Base-by-base conservation (phyloP, 2,329 filamentous ascomycete genomes). In the Fusarium pseudoanthophilum region DNA sequence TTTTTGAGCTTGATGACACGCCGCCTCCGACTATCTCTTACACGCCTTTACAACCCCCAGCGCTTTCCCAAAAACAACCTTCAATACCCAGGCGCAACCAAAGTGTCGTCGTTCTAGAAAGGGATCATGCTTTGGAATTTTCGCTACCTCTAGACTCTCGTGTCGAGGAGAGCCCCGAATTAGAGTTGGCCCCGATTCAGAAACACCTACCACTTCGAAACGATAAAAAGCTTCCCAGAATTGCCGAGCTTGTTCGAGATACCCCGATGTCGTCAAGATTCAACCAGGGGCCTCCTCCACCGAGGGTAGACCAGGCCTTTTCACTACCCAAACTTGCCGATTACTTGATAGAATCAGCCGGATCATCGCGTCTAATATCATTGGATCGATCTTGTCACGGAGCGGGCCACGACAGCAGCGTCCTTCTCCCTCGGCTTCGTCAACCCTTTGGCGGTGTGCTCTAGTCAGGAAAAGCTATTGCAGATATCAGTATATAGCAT, bases 41-140 rank as follows among this genome's bases (percentile, higher is more conserved):
- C 24, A 28, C 18, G 34, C 24, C 34, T 16, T 39, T 37, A n/a
- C 9, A 9, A 7, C 24, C 34, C 4, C 5, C 16, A 5, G 3
- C 9, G 20, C 34, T 3, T 8, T 28, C 3, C 20, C 15, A 39
- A 7, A 6, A 3, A 28, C 34, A 26, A 11, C 11, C 4, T 39
- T 37, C 7, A 28, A 39, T 53, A 4, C 34, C 51, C 13, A 39
- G 13, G 34, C 13, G 14, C 14, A 21, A 37, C 4, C 7, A 7
- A 39, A 28, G 5, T 1, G 24, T 53, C 3, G 11, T 21, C 24
- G 4, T 39, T 39, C 8, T 13, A 28, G 32, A 53, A 39, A 20
- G 1, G 11, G 13, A 5, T 7, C 24, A 6, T 3, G 9, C 2
- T 28, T 39, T 4, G 4, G 8, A 5, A 4, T 20, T 28, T 3